Percentiles rank a stretch among this genome's conserved stretches.
phyloP scores from a whole-genome alignment of 148 eudicot species.

The Arctostaphylos glauca region DNA sequence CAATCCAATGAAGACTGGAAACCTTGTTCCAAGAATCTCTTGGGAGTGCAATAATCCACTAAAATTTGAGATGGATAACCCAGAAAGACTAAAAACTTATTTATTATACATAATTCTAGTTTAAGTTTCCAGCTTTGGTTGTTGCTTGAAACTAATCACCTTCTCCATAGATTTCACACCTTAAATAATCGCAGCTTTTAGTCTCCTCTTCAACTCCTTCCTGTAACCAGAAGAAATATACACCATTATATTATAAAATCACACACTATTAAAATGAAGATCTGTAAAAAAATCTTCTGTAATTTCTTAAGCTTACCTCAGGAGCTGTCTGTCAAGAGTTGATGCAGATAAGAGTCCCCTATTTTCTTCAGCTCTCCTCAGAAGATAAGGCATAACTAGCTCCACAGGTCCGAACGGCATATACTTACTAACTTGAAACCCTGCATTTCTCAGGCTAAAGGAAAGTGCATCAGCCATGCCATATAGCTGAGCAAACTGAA shows the following conservation, averaged over 20 bases:
- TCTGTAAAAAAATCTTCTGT: neutral
- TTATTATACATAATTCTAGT: no score
- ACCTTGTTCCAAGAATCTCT: neutral
- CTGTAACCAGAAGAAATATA: slow-evolving; percentile 29
- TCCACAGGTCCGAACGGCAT: slow-evolving; percentile 84
- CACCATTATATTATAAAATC: neutral
- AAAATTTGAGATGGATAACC: no score
- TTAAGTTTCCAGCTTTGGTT: neutral
- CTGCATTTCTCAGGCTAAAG: slow-evolving; percentile 72
- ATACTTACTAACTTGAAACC: slow-evolving; percentile 89
- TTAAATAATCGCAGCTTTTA: slow-evolving; percentile 27
- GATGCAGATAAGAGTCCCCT: slow-evolving; percentile 72
- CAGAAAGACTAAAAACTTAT: no score
- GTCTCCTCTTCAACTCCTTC: slow-evolving; percentile 66
- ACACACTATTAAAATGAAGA: neutral
- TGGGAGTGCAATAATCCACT: neutral
- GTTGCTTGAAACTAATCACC: neutral
- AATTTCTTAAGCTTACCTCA: slow-evolving; percentile 46
- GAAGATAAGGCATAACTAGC: slow-evolving; percentile 75
- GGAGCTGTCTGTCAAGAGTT: slow-evolving; percentile 59
- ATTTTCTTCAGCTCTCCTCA: slow-evolving; percentile 90
- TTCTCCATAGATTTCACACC: neutral
- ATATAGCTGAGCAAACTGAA: slow-evolving; percentile 84
- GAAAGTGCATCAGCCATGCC: slow-evolving; percentile 88
- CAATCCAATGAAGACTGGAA: neutral